phyloP scores from a whole-genome alignment of 768 basidiomycete species.

The Lentinus brumalis region DNA sequence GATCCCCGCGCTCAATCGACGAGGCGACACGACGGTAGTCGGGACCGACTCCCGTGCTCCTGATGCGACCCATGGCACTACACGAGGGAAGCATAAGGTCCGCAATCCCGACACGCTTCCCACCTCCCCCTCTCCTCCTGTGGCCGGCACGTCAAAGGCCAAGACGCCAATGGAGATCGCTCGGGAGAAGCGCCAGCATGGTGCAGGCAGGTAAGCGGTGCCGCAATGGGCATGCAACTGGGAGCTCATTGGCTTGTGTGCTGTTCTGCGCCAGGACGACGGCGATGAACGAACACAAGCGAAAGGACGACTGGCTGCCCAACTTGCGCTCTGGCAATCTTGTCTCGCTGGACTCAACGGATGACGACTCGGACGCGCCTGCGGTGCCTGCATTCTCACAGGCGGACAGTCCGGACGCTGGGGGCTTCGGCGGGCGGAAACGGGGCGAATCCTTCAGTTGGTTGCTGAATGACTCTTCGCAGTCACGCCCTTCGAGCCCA shows the following conservation, averaged over 20 bases:
- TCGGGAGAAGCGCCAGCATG: constrained; percentile 5
- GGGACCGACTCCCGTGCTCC: background rate
- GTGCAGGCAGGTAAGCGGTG: constrained; percentile 3
- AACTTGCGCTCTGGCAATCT: background rate
- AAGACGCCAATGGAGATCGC: constrained; percentile 8
- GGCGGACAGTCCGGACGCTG: background rate
- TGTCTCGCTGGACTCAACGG: background rate
- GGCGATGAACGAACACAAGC: background rate
- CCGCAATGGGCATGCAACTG: too few species aligned
- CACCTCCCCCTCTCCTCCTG: background rate
- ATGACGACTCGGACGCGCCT: constrained; percentile 3
- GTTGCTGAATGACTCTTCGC: background rate
- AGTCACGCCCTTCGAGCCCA: background rate
- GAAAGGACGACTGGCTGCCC: constrained; percentile 5
- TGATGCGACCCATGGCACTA: background rate
- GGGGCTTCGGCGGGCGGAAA: background rate
- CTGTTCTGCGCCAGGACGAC: too few species aligned
- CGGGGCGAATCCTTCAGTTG: background rate
- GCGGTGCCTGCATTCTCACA: background rate
- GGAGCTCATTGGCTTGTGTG: too few species aligned
- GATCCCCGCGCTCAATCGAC: background rate
- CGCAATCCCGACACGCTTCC: background rate
- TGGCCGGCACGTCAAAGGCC: background rate
- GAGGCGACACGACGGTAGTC: background rate
- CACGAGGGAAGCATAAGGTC: background rate